Base-by-base conservation (phyloP, 352 stramenopile genomes). In the Phytophthora brassicae region DNA sequence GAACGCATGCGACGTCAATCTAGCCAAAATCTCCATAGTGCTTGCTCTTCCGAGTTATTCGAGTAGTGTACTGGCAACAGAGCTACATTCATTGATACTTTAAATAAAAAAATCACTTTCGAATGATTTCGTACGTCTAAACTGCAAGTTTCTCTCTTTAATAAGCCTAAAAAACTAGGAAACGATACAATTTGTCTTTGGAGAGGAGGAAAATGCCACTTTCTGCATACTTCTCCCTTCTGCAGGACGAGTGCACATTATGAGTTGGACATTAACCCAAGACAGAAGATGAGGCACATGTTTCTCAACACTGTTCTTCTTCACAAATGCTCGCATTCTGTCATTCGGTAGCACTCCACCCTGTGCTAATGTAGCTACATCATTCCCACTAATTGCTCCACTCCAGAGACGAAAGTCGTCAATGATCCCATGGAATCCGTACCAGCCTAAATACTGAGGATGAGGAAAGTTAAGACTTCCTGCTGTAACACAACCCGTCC, bases 401-500 rank as follows among this genome's bases (percentile, higher is more conserved):
- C 50, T 53, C 66, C 66, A 82, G 16, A 70, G 17, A 17, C 64
- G 60, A 12, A 79, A 74, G 12, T 71, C 69, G 26, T 82, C 63
- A 6, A 82, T 36, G 5, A 74, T 16, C 1, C 73, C 73, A 22
- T 69, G 48, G 28, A 82, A 82, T 1, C 38, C 57, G 29, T 75
- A 75, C 70, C 70, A 81, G 0, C 66, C 54, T 19, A 48, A 19
- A 28, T 28, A 46, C 26, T 67, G 23, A 35, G 48, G 47, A 13
- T 6, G 38, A 29, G 26, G 55, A 42, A 36, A 53, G 2, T 54
- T 17, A 7, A 50, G 19, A 0, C 36, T 44, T 12, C 48, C 50
- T 17, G 19, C 58, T 23, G 45, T 68, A n/a, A 77, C 56, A 14
- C 57, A 77, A 2, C 73, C 70, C 0, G 70, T 71, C n/a, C 70